A percentile compares a stretch with the other conserved stretches of the same genome.
Conservation (phyloP, 2,329 filamentous ascomycete genomes). For the Penicillium hordei region DNA sequence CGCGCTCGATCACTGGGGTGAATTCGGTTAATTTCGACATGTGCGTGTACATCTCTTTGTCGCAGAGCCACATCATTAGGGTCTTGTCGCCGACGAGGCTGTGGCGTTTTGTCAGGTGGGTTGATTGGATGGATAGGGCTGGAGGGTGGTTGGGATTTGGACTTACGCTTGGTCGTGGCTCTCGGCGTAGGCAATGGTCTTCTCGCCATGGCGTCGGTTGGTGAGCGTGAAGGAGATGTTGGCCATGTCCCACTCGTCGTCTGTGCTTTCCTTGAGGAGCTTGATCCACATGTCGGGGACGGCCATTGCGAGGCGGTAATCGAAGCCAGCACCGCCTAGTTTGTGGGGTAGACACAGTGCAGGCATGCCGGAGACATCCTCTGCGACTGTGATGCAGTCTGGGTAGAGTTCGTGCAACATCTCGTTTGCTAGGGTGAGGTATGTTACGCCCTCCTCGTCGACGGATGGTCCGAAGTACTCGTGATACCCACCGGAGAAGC, state of each 20-base stretch:
- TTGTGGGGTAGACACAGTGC: constrained; percentile 85
- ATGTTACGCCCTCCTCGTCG: constrained; percentile 90
- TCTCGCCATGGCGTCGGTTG: constrained; percentile 91
- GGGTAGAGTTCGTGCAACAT: constrained; percentile 91
- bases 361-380: constrained; percentile 98
- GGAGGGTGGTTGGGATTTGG: background rate
- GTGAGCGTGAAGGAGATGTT: constrained; percentile 83
- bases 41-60: constrained; percentile 95
- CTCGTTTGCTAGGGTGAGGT: constrained; percentile 95
- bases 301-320: constrained; percentile 96
- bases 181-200: constrained; percentile 96
- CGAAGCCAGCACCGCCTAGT: constrained; percentile 89
- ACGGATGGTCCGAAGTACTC: constrained; percentile 91
- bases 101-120: constrained; percentile 6
- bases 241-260: constrained; percentile 87
- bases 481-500: constrained; percentile 96
- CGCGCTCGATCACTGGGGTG: constrained; percentile 84
- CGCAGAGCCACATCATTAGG: constrained; percentile 96
- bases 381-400: constrained; percentile 83
- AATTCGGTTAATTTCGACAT: constrained; percentile 86
- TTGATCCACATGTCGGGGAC: constrained; percentile 99
- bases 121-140: background rate
- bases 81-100: constrained; percentile 96
- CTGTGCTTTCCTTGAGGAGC: constrained; percentile 87
- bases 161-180: constrained; percentile 96